phyloP scores from a whole-genome alignment of 441 rosid species.

The Arabidopsis lyrata region DNA sequence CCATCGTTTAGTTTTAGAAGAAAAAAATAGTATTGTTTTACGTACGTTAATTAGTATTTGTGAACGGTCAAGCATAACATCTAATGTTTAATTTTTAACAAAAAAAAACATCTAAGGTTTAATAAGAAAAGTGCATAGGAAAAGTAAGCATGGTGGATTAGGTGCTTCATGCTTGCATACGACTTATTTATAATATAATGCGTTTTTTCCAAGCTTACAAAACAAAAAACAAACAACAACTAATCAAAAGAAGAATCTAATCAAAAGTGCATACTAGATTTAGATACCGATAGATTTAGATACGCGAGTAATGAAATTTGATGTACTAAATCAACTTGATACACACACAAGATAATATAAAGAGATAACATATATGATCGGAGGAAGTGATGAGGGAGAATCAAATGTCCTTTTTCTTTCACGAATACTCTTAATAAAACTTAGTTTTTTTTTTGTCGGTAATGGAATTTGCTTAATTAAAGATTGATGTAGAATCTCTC shows the following conservation, averaged over 20 bases:
- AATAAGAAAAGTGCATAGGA: not conserved
- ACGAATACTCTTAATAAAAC: not conserved
- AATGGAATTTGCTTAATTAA: not conserved
- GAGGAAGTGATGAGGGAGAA: conserved; percentile 4
- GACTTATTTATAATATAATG: not conserved
- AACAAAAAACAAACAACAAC: too few relatives aligned
- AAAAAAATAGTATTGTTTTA: too few relatives aligned
- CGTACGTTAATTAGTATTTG: too few relatives aligned
- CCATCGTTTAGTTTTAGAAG: too few relatives aligned
- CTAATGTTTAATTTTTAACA: too few relatives aligned
- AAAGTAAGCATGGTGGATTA: conserved; percentile 38
- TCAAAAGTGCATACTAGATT: not conserved
- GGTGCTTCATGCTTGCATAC: conserved; percentile 31
- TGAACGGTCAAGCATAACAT: not conserved
- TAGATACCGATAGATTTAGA: not conserved
- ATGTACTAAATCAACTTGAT: not conserved
- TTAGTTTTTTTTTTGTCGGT: not conserved
- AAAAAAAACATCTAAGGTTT: not conserved
- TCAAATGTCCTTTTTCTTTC: not conserved
- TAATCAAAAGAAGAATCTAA: not conserved
- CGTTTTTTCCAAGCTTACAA: conserved; percentile 4
- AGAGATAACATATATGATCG: too few relatives aligned
- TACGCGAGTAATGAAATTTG: not conserved
- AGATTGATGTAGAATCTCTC: not conserved
- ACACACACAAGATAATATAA: too few relatives aligned